These are phyloP conservation scores for Mycoemilia scoparia DNA, from an alignment of 192 early-diverging fungal species.

Conservation along the genomic window DNA sequence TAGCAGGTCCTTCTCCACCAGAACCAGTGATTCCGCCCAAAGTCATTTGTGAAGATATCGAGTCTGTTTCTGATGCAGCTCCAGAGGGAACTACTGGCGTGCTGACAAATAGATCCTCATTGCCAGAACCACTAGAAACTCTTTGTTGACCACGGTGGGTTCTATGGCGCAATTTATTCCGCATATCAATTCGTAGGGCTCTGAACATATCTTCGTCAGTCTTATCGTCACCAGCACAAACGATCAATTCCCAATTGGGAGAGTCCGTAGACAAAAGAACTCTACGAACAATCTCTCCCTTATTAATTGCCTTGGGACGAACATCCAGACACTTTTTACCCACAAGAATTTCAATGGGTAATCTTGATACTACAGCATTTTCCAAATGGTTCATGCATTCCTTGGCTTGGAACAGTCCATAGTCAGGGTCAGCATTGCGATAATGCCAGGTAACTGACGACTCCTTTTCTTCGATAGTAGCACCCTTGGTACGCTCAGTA, in stretches of 20 bases:
- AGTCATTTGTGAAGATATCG: no score
- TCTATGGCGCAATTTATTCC: no score
- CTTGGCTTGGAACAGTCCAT: constrained; percentile 90
- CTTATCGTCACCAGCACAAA: constrained; percentile 93
- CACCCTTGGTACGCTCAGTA: constrained; percentile 85
- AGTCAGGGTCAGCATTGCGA: constrained; percentile 84
- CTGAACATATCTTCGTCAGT: constrained; percentile 98
- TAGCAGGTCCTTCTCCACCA: background rate
- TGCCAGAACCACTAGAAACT: no score
- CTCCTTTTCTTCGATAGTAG: constrained; percentile 84
- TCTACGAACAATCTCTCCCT: constrained; percentile 91
- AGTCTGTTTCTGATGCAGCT: no score
- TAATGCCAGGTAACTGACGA: constrained; percentile 95
- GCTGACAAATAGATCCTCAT: constrained; percentile 4
- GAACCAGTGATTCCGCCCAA: background rate
- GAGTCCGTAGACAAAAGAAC: constrained; percentile 35
- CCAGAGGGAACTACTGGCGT: background rate
- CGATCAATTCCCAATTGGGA: constrained; percentile 66
- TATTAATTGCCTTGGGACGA: constrained; percentile 81
- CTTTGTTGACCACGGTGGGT: no score
- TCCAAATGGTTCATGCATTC: constrained; percentile 94
- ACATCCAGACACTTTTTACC: constrained; percentile 97
- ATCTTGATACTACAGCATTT: constrained; percentile 75
- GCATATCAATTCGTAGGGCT: constrained; percentile 28
- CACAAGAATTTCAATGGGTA: constrained; percentile 82